A percentile compares a stretch with the other conserved stretches of the same genome.
Evolutionary conservation across 108 stramenopile genomes (phyloP).

Genomic region (Fragilaria radians): DNA sequence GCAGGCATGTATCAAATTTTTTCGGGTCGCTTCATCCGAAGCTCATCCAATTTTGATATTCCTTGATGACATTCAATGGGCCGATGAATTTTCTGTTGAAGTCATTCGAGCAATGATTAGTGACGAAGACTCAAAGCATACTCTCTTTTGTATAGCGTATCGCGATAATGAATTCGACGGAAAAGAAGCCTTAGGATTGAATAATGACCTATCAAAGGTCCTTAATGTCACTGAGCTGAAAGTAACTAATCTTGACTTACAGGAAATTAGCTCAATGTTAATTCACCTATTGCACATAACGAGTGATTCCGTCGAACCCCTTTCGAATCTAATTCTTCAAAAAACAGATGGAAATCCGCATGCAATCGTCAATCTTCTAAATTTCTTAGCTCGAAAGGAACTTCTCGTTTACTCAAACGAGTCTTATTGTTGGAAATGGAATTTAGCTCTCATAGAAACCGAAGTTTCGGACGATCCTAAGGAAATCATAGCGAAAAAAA

Average conservation of each 20-base stretch:
- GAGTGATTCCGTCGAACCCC: background rate
- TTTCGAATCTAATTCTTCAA: background rate
- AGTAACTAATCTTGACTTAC: background rate
- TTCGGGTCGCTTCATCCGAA: background rate
- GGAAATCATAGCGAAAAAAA: background rate
- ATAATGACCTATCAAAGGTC: background rate
- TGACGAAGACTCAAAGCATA: background rate
- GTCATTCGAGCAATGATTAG: background rate
- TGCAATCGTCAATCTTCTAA: background rate
- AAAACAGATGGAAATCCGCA: background rate
- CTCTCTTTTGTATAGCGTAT: background rate
- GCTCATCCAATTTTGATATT: background rate
- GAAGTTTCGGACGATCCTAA: background rate
- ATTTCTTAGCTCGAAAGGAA: background rate
- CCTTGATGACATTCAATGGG: background rate
- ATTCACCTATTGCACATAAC: background rate
- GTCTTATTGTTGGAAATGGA: background rate
- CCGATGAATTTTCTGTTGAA: background rate
- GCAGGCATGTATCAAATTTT: background rate
- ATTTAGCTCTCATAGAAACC: background rate
- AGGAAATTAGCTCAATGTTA: background rate
- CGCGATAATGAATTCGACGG: background rate
- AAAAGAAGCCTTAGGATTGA: background rate
- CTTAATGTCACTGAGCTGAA: background rate
- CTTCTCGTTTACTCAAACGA: background rate